Conservation (phyloP, 2,329 filamentous ascomycete genomes). For the Ceratocystis ficicola region DNA sequence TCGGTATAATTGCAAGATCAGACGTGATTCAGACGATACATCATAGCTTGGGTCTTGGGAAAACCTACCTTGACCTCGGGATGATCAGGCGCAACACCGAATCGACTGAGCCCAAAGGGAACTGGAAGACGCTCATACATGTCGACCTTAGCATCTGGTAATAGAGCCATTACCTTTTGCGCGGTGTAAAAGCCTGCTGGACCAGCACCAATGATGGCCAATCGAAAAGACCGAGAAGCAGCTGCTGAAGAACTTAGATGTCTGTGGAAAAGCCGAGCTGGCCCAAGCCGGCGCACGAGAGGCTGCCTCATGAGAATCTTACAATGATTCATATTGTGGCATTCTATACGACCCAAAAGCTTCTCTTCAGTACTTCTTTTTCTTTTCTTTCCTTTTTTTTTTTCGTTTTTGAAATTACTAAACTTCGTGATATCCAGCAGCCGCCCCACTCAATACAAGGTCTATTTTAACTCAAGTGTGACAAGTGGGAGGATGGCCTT, state of each 20-base stretch:
- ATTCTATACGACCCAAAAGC: background rate
- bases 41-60: background rate
- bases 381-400: no score
- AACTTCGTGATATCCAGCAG: background rate
- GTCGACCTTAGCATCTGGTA: constrained; percentile 62
- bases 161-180: constrained; percentile 66
- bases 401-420: no score
- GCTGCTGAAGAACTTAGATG: constrained; percentile 20
- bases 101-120: constrained; percentile 82
- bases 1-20: background rate
- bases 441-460: background rate
- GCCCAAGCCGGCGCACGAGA: background rate
- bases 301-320: background rate
- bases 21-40: no score
- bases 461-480: background rate
- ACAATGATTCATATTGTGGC: background rate
- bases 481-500: background rate
- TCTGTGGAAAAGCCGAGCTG: background rate
- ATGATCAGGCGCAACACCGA: constrained; percentile 95
- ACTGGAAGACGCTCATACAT: constrained; percentile 95
- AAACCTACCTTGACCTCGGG: constrained; percentile 80
- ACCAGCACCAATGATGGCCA: constrained; percentile 85
- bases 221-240: constrained; percentile 48
- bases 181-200: constrained; percentile 94
- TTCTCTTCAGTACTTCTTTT: background rate